Conservation (phyloP, 306 rosid genomes). For the Dalbergia cultrata region DNA sequence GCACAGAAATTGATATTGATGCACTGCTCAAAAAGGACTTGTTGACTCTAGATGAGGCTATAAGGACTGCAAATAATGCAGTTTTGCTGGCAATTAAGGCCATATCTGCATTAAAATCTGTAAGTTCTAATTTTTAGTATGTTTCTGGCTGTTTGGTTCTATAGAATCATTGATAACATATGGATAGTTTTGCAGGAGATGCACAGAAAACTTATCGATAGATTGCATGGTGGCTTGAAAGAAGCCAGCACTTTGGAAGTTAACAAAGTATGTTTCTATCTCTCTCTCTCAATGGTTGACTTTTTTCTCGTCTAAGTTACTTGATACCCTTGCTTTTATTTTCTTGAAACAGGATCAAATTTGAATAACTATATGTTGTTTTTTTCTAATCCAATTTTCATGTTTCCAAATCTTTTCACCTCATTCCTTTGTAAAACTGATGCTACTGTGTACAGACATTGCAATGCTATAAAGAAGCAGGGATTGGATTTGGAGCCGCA, state of each 20-base stretch:
- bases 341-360: constrained; percentile 22
- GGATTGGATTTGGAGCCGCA: constrained; percentile 93
- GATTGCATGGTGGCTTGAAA: constrained; percentile 55
- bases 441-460: constrained; percentile 68
- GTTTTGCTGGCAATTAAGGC: constrained; percentile 85
- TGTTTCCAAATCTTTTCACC: constrained; percentile 39
- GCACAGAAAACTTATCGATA: constrained; percentile 65
- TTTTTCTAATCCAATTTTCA: constrained; percentile 26
- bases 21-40: constrained; percentile 85
- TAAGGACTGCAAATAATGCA: constrained; percentile 91
- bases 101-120: constrained; percentile 74
- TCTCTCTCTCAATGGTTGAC: constrained; percentile 30
- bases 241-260: constrained; percentile 66
- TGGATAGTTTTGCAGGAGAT: constrained; percentile 62
- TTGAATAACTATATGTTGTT: constrained; percentile 30
- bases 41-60: constrained; percentile 94
- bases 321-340: constrained; percentile 31
- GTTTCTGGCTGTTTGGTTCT: constrained; percentile 38
- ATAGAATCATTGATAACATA: constrained; percentile 44
- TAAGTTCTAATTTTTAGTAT: constrained; percentile 61
- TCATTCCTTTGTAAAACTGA: constrained; percentile 45
- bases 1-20: constrained; percentile 82
- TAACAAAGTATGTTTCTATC: constrained; percentile 62
- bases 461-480: constrained; percentile 77
- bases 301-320: background rate